Evolutionary conservation across 2,329 filamentous ascomycete species (phyloP).

Genomic region (Penicillium janthinellum): DNA sequence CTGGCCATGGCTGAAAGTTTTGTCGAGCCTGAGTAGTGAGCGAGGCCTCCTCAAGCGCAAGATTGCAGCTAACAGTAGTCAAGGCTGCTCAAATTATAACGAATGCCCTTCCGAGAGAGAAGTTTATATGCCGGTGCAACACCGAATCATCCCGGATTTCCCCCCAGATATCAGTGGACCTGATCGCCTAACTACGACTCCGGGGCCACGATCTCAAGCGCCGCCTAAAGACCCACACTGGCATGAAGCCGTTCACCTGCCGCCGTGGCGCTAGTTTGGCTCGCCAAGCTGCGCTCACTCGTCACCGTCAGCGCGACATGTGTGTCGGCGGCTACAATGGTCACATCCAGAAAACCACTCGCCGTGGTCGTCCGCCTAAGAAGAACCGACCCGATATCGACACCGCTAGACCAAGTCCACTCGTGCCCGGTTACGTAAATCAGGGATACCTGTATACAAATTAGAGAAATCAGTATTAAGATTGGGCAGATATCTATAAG

Average conservation of each 20-base stretch:
- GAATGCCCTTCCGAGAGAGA: background rate
- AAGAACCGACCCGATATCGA: constrained; percentile 64
- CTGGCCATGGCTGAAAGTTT: constrained; percentile 9
- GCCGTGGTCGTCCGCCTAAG: constrained; percentile 64
- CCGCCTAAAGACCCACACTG: constrained; percentile 95
- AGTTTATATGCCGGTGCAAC: constrained; percentile 2
- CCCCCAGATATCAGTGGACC: background rate
- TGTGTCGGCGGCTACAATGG: constrained; percentile 94
- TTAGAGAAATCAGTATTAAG: too few species aligned
- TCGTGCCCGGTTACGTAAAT: constrained; percentile 39
- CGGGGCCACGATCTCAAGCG: constrained; percentile 96
- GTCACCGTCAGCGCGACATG: constrained; percentile 93
- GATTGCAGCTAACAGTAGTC: too few species aligned
- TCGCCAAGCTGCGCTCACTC: constrained; percentile 52
- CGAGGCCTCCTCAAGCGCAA: background rate
- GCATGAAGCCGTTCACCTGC: constrained; percentile 92
- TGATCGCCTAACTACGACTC: constrained; percentile 40
- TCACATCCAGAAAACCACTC: constrained; percentile 65
- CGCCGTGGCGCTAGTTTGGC: constrained; percentile 90
- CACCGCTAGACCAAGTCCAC: constrained; percentile 59
- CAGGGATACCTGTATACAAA: too few species aligned
- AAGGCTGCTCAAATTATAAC: background rate
- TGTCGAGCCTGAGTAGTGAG: background rate
- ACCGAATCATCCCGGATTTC: constrained; percentile 5
- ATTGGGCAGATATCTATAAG: too few species aligned